Evolutionary conservation across 2,329 filamentous ascomycete genomes (phyloP).

Genomic region (Ilyonectria robusta): DNA sequence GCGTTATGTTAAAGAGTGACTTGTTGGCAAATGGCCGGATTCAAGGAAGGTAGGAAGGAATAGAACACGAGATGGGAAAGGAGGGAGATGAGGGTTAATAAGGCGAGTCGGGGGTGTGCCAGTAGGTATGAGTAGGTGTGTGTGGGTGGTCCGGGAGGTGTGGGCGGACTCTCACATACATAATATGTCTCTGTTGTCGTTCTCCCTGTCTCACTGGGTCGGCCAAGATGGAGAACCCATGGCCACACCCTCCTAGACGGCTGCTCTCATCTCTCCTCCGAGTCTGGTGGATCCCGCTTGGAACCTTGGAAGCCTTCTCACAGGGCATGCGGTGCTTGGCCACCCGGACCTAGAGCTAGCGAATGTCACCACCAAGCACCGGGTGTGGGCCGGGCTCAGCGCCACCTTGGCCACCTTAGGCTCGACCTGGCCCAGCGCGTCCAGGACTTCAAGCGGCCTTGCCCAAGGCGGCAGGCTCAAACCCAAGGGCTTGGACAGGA

Average conservation of each 20-base stretch:
- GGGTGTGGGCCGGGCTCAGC: constrained; percentile 13
- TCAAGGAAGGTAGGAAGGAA: constrained; percentile 29
- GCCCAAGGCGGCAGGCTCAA: constrained; percentile 21
- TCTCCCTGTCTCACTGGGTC: neutral
- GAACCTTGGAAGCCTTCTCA: constrained; percentile 2
- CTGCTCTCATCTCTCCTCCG: constrained; percentile 3
- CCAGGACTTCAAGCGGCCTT: constrained; percentile 5
- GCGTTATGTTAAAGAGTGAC: constrained; percentile 47
- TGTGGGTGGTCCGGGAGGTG: constrained; percentile 30
- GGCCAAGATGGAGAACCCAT: constrained; percentile 3
- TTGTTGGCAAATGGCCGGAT: constrained; percentile 44
- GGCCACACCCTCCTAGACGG: neutral
- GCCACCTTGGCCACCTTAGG: neutral
- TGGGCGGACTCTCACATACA: constrained; percentile 16
- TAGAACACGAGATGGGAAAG: constrained; percentile 28
- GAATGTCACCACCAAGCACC: constrained; percentile 27
- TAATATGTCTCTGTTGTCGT: constrained; percentile 35
- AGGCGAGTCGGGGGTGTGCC: constrained; percentile 45
- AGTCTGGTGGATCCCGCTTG: neutral
- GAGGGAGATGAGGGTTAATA: constrained; percentile 49
- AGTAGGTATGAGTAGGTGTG: constrained; percentile 21
- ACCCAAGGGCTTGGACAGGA: constrained; percentile 8
- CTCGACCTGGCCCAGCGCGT: neutral
- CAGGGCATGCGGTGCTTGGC: constrained; percentile 23
- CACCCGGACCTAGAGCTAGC: constrained; percentile 11